Percentiles rank a stretch among this genome's conserved stretches.
Evolutionary conservation across 2,329 filamentous ascomycete species (phyloP).

Genomic region (Stachybotrys elegans): DNA sequence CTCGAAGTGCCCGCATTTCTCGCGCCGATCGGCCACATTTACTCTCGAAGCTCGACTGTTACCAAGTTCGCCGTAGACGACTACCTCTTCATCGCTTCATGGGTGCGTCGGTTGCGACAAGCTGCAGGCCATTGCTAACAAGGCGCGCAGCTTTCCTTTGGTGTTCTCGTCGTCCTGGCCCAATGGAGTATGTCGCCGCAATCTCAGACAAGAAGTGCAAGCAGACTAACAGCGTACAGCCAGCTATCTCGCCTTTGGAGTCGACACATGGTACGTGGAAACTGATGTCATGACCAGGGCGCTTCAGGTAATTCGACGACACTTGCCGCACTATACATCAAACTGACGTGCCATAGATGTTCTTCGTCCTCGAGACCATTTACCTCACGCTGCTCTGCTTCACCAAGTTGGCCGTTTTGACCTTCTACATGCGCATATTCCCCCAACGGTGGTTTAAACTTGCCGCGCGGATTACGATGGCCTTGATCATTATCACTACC

Average conservation of each 20-base stretch:
- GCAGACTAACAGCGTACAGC: slow-evolving; percentile 13
- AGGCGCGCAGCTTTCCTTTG: slow-evolving; percentile 5
- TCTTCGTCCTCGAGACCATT: slow-evolving; percentile 24
- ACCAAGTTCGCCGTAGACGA: slow-evolving; percentile 31
- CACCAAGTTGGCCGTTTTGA: slow-evolving; percentile 33
- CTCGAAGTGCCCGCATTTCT: slow-evolving; percentile 29
- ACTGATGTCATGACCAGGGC: slow-evolving; percentile 18
- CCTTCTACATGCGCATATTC: slow-evolving; percentile 35
- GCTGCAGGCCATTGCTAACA: slow-evolving; percentile 4
- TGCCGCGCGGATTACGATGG: slow-evolving; percentile 26
- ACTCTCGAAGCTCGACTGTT: slow-evolving; percentile 26
- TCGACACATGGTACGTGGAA: slow-evolving; percentile 32
- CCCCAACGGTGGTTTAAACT: slow-evolving; percentile 24
- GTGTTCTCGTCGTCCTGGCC: neutral
- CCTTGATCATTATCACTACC: slow-evolving; percentile 27
- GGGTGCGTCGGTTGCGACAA: slow-evolving; percentile 16
- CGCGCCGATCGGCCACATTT: slow-evolving; percentile 30
- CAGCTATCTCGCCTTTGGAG: slow-evolving; percentile 23
- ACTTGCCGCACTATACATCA: no score
- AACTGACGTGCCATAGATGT: slow-evolving; percentile 15
- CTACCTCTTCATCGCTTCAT: slow-evolving; percentile 29
- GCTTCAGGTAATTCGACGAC: slow-evolving; percentile 27
- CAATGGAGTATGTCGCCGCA: neutral
- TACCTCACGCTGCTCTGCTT: slow-evolving; percentile 32
- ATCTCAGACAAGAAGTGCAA: neutral